phyloP scores from a whole-genome alignment of 208 protist species.

The Vickermania ingenoplastis region DNA sequence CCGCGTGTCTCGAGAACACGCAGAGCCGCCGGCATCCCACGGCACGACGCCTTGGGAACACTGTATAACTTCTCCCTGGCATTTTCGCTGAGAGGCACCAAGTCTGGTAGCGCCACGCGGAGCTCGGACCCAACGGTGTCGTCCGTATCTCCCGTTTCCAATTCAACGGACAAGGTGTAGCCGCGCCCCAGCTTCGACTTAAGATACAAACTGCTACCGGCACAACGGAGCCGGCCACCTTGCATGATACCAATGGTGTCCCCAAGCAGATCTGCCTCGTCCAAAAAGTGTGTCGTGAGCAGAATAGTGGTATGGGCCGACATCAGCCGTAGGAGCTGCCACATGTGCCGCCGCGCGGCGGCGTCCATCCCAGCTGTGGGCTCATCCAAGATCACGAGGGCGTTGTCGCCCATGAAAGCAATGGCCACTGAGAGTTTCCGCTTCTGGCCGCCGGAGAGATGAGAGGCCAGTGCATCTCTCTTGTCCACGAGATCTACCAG shows the following conservation, averaged over 20 bases:
- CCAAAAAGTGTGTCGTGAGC: slow-evolving; percentile 91
- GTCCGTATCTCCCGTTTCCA: neutral
- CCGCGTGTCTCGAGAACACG: neutral
- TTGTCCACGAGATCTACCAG: slow-evolving; percentile 58
- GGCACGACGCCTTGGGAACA: slow-evolving; percentile 31
- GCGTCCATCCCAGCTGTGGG: slow-evolving; percentile 89
- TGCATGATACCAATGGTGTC: slow-evolving; percentile 89
- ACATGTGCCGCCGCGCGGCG: slow-evolving; percentile 60
- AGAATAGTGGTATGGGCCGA: slow-evolving; percentile 44
- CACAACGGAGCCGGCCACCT: slow-evolving; percentile 45
- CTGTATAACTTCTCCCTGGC: slow-evolving; percentile 36
- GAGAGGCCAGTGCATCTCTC: slow-evolving; percentile 15
- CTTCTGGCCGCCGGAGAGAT: slow-evolving; percentile 60
- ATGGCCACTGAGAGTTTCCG: slow-evolving; percentile 80
- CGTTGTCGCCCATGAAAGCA: slow-evolving; percentile 64
- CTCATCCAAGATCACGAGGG: slow-evolving; percentile 83
- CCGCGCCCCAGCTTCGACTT: slow-evolving; percentile 45
- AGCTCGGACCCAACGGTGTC: neutral
- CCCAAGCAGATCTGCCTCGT: slow-evolving; percentile 94
- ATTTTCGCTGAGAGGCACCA: slow-evolving; percentile 13
- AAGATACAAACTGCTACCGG: too few relatives aligned
- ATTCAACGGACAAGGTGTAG: slow-evolving; percentile 18
- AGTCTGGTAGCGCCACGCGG: slow-evolving; percentile 7
- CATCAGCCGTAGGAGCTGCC: slow-evolving; percentile 58
- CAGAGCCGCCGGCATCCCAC: slow-evolving; percentile 31